Conservation (phyloP, 129 eudicot species). For the Tanacetum coccineum region DNA sequence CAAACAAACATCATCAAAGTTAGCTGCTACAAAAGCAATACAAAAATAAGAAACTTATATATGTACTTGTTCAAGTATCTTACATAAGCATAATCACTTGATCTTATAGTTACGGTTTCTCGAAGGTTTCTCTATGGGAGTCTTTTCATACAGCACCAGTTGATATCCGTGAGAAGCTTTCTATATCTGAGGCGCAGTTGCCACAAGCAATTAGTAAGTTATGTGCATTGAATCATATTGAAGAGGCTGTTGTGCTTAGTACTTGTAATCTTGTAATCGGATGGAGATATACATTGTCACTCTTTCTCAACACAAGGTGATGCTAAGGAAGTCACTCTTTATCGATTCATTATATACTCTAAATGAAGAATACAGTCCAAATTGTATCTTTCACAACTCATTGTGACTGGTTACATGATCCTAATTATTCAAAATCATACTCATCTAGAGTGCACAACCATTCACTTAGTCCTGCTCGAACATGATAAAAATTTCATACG, state of each 20-base stretch:
- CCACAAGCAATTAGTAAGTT: constrained; percentile 67
- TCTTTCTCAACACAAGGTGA: constrained; percentile 79
- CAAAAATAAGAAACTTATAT: no score
- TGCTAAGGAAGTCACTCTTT: constrained; percentile 65
- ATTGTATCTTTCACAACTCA: no score
- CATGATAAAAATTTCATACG: not conserved
- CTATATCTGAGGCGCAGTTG: constrained; percentile 74
- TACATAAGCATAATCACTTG: no score
- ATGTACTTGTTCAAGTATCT: no score
- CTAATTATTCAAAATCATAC: not conserved
- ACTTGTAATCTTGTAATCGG: constrained; percentile 89
- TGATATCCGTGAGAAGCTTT: constrained; percentile 79
- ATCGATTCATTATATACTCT: no score
- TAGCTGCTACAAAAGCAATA: no score
- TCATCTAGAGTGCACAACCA: not conserved
- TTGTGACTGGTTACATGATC: no score
- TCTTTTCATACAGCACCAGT: constrained; percentile 67
- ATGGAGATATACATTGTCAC: constrained; percentile 85
- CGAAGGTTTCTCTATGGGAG: no score
- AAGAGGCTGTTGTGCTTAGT: constrained; percentile 89
- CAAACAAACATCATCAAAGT: no score
- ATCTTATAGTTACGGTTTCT: no score
- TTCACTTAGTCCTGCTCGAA: not conserved
- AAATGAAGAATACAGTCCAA: no score
- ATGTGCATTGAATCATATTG: constrained; percentile 77